Evolutionary conservation across 164 flowering plant genomes (phyloP).

Genomic region (Hamamelis virginiana): DNA sequence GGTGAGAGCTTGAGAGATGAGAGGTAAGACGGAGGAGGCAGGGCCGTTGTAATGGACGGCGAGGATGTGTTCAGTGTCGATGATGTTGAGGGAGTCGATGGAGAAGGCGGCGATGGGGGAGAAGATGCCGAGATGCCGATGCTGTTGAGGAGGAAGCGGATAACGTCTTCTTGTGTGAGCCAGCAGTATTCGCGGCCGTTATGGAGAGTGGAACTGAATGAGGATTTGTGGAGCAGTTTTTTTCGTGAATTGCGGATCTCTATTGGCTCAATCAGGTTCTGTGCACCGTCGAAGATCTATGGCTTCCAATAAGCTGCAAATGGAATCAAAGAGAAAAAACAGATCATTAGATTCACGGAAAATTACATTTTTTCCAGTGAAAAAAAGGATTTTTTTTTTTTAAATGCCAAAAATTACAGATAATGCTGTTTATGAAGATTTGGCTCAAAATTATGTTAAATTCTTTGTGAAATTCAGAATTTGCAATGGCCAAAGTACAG

Average conservation of each 20-base stretch:
- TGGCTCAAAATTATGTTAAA: no score
- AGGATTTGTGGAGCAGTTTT: slow-evolving; percentile 28
- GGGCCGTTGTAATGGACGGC: slow-evolving; percentile 36
- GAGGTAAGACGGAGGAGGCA: slow-evolving; percentile 35
- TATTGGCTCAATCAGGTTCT: slow-evolving; percentile 71
- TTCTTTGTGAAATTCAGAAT: no score
- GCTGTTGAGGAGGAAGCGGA: slow-evolving; percentile 51
- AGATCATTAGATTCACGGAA: background rate
- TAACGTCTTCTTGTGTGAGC: slow-evolving; percentile 53
- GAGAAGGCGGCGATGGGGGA: slow-evolving; percentile 32
- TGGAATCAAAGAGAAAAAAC: background rate
- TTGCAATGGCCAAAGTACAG: no score
- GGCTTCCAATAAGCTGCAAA: slow-evolving; percentile 68
- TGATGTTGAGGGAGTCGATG: slow-evolving; percentile 39
- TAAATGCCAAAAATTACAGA: no score
- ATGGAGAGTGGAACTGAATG: slow-evolving; percentile 25
- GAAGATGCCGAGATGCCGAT: slow-evolving; percentile 47
- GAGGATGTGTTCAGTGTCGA: slow-evolving; percentile 27
- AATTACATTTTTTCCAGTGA: no score
- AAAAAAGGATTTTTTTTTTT: no score
- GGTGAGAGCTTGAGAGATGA: slow-evolving; percentile 25
- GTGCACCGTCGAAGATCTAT: slow-evolving; percentile 78
- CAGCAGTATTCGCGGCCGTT: slow-evolving; percentile 44
- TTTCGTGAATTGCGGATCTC: slow-evolving; percentile 28
- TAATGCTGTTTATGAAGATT: no score